These are phyloP conservation scores for Ogataea ramenticola DNA, from an alignment of 805 yeast species.

Conservation along the genomic window DNA sequence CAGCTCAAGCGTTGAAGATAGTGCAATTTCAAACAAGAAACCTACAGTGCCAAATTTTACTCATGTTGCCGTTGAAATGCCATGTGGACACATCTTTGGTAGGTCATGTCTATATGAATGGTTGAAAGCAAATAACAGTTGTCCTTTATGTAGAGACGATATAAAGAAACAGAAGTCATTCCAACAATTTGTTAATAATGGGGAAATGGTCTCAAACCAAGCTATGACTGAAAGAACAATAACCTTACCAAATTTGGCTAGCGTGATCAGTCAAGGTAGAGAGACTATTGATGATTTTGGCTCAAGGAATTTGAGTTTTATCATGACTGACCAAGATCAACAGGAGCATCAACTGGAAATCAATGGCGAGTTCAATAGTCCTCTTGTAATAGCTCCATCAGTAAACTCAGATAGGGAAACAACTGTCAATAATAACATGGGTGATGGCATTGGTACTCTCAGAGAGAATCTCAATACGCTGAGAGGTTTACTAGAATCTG, in stretches of 20 bases:
- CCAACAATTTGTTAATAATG: background rate
- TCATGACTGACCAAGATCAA: slow-evolving; percentile 21
- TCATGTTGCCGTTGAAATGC: slow-evolving; percentile 68
- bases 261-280: slow-evolving; percentile 25
- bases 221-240: slow-evolving; percentile 22
- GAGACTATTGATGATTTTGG: slow-evolving; percentile 23
- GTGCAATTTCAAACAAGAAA: too few relatives aligned
- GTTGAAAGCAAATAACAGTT: slow-evolving; percentile 65
- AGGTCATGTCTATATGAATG: slow-evolving; percentile 77
- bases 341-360: background rate
- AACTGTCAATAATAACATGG: background rate
- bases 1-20: too few relatives aligned
- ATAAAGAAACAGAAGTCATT: slow-evolving; percentile 29
- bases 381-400: background rate
- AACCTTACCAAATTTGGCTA: slow-evolving; percentile 28
- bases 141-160: slow-evolving; percentile 78
- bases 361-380: background rate
- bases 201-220: background rate
- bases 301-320: slow-evolving; percentile 22
- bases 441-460: background rate
- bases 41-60: slow-evolving; percentile 16
- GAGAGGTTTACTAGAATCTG: background rate
- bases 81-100: slow-evolving; percentile 87
- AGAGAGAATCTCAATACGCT: background rate
- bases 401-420: background rate